A percentile compares a stretch with the other conserved stretches of the same genome.
phyloP scores from a whole-genome alignment of 2,329 filamentous ascomycete species.

The Chaetomiaceae sp. region DNA sequence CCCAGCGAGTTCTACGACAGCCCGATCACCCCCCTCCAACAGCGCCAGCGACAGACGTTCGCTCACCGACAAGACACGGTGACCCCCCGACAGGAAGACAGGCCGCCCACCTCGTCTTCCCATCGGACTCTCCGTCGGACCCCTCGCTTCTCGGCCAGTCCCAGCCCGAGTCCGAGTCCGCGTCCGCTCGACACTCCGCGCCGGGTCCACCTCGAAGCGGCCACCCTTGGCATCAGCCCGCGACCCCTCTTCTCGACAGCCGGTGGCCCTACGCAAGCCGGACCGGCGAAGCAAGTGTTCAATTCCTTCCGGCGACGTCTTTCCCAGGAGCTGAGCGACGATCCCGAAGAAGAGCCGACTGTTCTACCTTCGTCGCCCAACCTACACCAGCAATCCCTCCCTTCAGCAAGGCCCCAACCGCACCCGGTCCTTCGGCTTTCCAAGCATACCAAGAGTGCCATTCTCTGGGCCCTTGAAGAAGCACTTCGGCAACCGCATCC shows the following conservation, averaged over 20 bases:
- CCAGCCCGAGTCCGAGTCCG: slow-evolving; percentile 41
- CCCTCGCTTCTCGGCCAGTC: slow-evolving; percentile 45
- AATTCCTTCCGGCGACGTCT: slow-evolving; percentile 35
- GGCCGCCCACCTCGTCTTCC: slow-evolving; percentile 45
- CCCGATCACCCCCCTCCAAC: slow-evolving; percentile 35
- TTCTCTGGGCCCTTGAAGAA: slow-evolving; percentile 89
- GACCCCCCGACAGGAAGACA: slow-evolving; percentile 31
- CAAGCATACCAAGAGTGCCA: slow-evolving; percentile 78
- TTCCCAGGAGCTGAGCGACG: slow-evolving; percentile 48
- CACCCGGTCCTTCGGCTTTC: slow-evolving; percentile 64
- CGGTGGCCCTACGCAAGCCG: slow-evolving; percentile 22
- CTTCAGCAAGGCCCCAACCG: slow-evolving; percentile 35
- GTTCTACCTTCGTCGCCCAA: slow-evolving; percentile 33
- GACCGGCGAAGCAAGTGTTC: slow-evolving; percentile 20
- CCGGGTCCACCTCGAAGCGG: slow-evolving; percentile 44
- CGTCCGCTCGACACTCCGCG: slow-evolving; percentile 31
- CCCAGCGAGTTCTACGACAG: slow-evolving; percentile 50
- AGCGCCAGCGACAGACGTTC: slow-evolving; percentile 39
- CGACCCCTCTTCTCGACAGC: slow-evolving; percentile 36
- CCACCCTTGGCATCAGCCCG: slow-evolving; percentile 46
- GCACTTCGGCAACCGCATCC: slow-evolving; percentile 75
- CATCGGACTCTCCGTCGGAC: slow-evolving; percentile 49
- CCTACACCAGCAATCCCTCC: slow-evolving; percentile 30
- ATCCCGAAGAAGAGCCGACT: slow-evolving; percentile 37
- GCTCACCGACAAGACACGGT: slow-evolving; percentile 36